These are phyloP conservation scores for Acer campestre DNA, from an alignment of 345 rosid species.

Conservation along the genomic window DNA sequence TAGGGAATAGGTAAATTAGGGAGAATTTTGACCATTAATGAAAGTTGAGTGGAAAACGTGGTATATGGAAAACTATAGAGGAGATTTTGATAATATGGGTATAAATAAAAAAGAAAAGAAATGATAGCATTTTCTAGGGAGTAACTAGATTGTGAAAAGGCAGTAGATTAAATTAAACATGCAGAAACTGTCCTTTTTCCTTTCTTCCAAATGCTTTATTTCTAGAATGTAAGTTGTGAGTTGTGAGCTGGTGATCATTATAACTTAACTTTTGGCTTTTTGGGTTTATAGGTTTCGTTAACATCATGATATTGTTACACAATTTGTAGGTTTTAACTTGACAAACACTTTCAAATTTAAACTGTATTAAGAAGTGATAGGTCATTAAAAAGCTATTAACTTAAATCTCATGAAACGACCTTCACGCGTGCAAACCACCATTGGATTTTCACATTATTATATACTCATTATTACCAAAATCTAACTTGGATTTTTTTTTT, in stretches of 20 bases:
- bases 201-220: neutral
- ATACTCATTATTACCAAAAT: conserved; percentile 29
- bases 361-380: neutral
- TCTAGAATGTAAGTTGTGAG: conserved; percentile 9
- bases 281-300: conserved; percentile 2
- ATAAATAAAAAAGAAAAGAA: too few relatives aligned
- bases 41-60: too few relatives aligned
- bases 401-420: conserved; percentile 27
- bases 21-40: too few relatives aligned
- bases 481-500: neutral
- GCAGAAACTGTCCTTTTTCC: neutral
- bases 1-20: too few relatives aligned
- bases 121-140: too few relatives aligned
- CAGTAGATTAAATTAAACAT: neutral
- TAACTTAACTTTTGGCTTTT: conserved; percentile 1
- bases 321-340: too few relatives aligned
- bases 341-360: too few relatives aligned
- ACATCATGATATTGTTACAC: neutral
- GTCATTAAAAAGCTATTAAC: neutral
- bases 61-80: too few relatives aligned
- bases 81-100: too few relatives aligned
- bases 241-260: conserved; percentile 27
- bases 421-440: conserved; percentile 29
- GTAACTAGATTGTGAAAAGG: neutral
- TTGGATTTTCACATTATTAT: conserved; percentile 24